Base-by-base conservation (phyloP, 441 rosid genomes). In the Bocquillonia castaneifolia region DNA sequence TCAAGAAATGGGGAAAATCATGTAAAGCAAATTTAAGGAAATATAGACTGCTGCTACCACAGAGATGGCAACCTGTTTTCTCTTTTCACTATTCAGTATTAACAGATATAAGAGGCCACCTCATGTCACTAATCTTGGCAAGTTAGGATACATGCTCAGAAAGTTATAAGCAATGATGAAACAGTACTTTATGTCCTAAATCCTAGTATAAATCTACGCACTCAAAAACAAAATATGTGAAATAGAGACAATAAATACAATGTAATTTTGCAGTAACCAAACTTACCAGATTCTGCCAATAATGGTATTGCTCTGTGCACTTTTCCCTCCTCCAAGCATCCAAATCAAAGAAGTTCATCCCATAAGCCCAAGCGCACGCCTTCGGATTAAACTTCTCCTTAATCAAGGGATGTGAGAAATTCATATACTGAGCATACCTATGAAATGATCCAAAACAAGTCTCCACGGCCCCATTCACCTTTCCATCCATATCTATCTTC, bases 281-380 rank as follows among this genome's bases (percentile, higher is more conserved):
- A 69, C 80, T 80, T 79, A 93, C 97, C 89, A 85, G 82, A 71
- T 86, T 86, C 84, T 93, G 97, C 98, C 97, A 93, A 77, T 91
- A 93, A 67, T 93, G 97, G 75, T 91, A 93, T 67, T 93, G 89
- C 78, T 93, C 98, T n/a, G 98, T 93, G 86, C 98, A 89, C 72
- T 93, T 93, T 80, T 93, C 96, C 79, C 85, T 86, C 62, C 98
- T 88, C 98, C 98, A 93, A 75, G 97, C 97, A 85, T 91, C 97
- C 78, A 91, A 83, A 78, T 93, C 98, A 42, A 93, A 93, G 87
- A 93, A 93, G 78, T 93, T 93, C 98, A 93, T 93, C 67, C 97
- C 98, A 79, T 91, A 91, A 3, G 94, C 98, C 97, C 98, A 93
- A 0, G 97, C 97, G 20, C 98, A 93, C 0, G 98, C 93, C 83